Conservation (phyloP, 805 yeast species). For the Metschnikowia reukaufii region DNA sequence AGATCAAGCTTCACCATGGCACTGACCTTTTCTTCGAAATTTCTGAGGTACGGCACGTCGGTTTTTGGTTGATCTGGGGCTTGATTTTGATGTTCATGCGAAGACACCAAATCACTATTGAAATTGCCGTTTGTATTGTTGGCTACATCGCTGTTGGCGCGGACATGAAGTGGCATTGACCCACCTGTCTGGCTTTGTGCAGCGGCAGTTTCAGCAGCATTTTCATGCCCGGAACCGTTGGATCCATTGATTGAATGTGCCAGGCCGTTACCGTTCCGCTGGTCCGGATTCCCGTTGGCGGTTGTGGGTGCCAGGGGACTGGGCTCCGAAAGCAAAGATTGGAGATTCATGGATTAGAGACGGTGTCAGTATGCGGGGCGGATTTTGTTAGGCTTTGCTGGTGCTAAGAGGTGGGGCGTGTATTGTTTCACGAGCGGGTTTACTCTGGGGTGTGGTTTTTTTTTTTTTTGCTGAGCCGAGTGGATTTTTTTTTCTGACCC, state of each 20-base stretch:
- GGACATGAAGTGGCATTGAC: conserved; percentile 2
- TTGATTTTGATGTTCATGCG: background rate
- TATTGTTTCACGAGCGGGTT: too few species aligned
- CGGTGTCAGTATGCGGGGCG: background rate
- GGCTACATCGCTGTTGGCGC: background rate
- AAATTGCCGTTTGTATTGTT: background rate
- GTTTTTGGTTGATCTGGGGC: background rate
- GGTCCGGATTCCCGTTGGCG: conserved; percentile 3
- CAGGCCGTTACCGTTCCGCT: background rate
- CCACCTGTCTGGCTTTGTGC: conserved; percentile 1
- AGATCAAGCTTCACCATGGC: conserved; percentile 18
- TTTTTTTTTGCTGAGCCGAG: conserved; percentile 17
- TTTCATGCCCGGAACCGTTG: too few species aligned
- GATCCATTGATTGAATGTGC: background rate
- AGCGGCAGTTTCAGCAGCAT: background rate
- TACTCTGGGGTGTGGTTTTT: background rate
- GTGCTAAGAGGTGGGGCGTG: conserved; percentile 1
- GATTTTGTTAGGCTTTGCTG: background rate
- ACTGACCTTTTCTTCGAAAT: conserved; percentile 16
- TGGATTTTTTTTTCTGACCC: conserved; percentile 15
- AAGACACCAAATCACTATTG: background rate
- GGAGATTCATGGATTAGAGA: conserved; percentile 19
- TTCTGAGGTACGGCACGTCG: conserved; percentile 10
- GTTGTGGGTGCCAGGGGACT: conserved; percentile 4
- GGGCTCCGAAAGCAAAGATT: conserved; percentile 21